Evolutionary conservation across 106 monocot genomes (phyloP), one percentile per base, ranked within the genome.

Genomic region (Dactylorhiza incarnata): DNA sequence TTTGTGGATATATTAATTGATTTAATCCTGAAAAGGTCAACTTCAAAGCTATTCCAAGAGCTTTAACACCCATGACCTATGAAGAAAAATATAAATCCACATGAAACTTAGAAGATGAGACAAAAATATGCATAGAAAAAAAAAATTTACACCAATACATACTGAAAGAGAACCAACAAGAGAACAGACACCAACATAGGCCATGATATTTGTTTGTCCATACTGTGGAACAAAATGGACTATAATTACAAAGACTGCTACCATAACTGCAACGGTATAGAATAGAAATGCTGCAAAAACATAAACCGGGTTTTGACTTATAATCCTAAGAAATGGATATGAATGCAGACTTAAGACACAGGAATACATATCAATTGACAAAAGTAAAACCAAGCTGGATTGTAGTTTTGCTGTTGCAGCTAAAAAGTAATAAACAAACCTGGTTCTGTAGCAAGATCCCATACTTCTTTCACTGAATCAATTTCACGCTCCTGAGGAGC

Each of bases 381-480:
- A 67, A 26, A 14, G n/a, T 4, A 7, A 67, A 14, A 43, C 25
- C 5, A 67, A 67, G 25, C 37, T 69, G 7, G 62, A 66, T 66
- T 29, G 26, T 58, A 69, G 69, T 68, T 44, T 15, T 16, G n/a
- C 15, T 17, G 2, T 1, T 45, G 7, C 43, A 69, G 17, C 0
- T n/a, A 66, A 66, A 66, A 66, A 45, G 69, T 17, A 17, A 69
- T 45, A 68, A 69, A 13, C 46, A 83, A 12, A 90, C 92, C 92
- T 79, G 92, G 92, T 82, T 92, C 89, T 71, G 85, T 87, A 24
- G 92, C 89, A 71, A 89, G 84, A 78, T 85, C 80, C 92, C 92
- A 92, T 19, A 92, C 87, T 85, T 92, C 80, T 45, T 26, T 84
- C 17, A 92, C 92, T 48, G 92, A 92, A 16, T 85, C 80, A 76